Conservation (phyloP, 2,329 filamentous ascomycete genomes). For the Cordyceps javanica region DNA sequence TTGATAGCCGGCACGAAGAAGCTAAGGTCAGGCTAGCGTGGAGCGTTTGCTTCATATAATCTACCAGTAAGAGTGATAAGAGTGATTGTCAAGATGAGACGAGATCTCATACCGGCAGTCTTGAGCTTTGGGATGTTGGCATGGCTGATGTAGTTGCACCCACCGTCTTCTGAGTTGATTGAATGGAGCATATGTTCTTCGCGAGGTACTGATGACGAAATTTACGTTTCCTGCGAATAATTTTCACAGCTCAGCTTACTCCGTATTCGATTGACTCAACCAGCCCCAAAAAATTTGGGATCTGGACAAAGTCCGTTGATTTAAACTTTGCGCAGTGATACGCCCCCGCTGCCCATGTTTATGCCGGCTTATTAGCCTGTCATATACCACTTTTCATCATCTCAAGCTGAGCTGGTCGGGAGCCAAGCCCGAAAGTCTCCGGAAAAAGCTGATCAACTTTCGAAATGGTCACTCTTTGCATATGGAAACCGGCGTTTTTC, state of each 20-base stretch:
- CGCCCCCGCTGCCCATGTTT: neutral
- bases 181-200: too few relatives aligned
- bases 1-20: neutral
- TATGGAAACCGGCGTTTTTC: neutral
- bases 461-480: neutral
- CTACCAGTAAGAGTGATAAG: neutral
- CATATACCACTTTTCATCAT: neutral
- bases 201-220: too few relatives aligned
- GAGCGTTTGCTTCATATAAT: neutral
- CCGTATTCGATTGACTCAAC: neutral
- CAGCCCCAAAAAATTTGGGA: neutral
- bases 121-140: neutral
- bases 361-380: neutral
- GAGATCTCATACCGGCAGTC: neutral
- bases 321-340: neutral
- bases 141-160: too few relatives aligned
- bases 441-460: neutral
- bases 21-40: neutral
- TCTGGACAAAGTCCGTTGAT: neutral
- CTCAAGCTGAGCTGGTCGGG: neutral
- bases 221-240: neutral
- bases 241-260: neutral
- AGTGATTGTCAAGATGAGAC: too few relatives aligned
- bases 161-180: too few relatives aligned
- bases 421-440: neutral